Conservation (phyloP, 495 filamentous ascomycete genomes). For the Bacidia gigantensis region DNA sequence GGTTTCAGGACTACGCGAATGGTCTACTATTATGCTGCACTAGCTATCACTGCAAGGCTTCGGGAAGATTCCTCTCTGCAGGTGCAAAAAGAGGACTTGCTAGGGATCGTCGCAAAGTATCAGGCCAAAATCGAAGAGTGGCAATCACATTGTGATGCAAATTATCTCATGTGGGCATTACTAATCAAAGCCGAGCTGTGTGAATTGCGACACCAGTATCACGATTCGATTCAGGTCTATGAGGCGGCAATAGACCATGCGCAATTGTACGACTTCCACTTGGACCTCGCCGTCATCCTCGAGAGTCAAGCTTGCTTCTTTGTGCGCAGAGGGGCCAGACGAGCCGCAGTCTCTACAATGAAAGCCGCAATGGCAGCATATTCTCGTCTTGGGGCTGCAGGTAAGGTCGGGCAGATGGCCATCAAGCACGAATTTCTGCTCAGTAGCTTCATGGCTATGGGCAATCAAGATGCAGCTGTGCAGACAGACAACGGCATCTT, state of each 20-base stretch:
- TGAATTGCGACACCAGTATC: conserved; percentile 51
- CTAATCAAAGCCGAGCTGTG: conserved; percentile 58
- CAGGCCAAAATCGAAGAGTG: conserved; percentile 56
- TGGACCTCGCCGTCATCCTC: conserved; percentile 70
- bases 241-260: conserved; percentile 72
- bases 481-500: conserved; percentile 49
- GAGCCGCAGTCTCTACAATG: conserved; percentile 58
- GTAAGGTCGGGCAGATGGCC: conserved; percentile 37
- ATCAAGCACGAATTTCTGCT: conserved; percentile 41
- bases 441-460: conserved; percentile 46
- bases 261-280: conserved; percentile 56
- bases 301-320: conserved; percentile 63
- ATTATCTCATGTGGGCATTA: conserved; percentile 66
- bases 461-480: conserved; percentile 52
- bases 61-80: conserved; percentile 36
- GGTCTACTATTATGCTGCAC: conserved; percentile 53
- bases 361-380: conserved; percentile 63
- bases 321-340: conserved; percentile 51
- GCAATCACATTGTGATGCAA: conserved; percentile 54
- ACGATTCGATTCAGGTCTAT: conserved; percentile 47
- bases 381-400: conserved; percentile 57
- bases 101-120: conserved; percentile 41
- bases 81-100: conserved; percentile 37
- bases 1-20: conserved; percentile 54
- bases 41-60: conserved; percentile 49